These are phyloP conservation scores for Limnanthes douglasii DNA, from an alignment of 345 rosid species.

Conservation along the genomic window DNA sequence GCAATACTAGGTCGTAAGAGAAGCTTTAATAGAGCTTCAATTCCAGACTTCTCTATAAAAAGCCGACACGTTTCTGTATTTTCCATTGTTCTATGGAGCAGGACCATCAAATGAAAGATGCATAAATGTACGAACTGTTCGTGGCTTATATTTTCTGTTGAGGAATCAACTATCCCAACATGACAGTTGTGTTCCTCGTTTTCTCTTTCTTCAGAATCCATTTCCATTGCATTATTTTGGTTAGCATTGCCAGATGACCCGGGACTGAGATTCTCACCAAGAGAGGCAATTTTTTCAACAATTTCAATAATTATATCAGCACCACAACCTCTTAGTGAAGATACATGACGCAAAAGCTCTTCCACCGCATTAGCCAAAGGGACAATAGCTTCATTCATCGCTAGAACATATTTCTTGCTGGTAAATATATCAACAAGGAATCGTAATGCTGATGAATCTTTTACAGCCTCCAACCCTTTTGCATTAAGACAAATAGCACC, in stretches of 20 bases:
- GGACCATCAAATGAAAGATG: conserved; percentile 85
- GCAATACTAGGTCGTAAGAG: conserved; percentile 71
- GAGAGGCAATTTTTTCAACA: conserved; percentile 57
- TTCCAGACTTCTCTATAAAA: conserved; percentile 93
- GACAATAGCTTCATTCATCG: conserved; percentile 90
- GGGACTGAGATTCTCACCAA: conserved; percentile 29
- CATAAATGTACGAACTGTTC: conserved; percentile 79
- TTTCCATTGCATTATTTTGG: conserved; percentile 69
- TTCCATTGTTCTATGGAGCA: conserved; percentile 91
- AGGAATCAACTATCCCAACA: too few relatives aligned
- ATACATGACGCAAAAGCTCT: conserved; percentile 89
- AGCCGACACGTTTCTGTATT: conserved; percentile 83
- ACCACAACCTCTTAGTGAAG: conserved; percentile 69
- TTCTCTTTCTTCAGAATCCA: conserved; percentile 64
- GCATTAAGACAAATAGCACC: conserved; percentile 91
- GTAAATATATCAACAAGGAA: conserved; percentile 82
- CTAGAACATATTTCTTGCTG: conserved; percentile 70
- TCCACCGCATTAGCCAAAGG: conserved; percentile 93
- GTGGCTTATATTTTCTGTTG: conserved; percentile 42
- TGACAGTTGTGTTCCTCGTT: too few relatives aligned
- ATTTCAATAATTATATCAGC: conserved; percentile 88
- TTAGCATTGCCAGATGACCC: conserved; percentile 35
- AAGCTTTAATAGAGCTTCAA: conserved; percentile 81
- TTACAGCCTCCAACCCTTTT: conserved; percentile 86
- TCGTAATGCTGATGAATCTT: conserved; percentile 61